phyloP scores from a whole-genome alignment of 352 stramenopile species.

The Phytophthora syringae region DNA sequence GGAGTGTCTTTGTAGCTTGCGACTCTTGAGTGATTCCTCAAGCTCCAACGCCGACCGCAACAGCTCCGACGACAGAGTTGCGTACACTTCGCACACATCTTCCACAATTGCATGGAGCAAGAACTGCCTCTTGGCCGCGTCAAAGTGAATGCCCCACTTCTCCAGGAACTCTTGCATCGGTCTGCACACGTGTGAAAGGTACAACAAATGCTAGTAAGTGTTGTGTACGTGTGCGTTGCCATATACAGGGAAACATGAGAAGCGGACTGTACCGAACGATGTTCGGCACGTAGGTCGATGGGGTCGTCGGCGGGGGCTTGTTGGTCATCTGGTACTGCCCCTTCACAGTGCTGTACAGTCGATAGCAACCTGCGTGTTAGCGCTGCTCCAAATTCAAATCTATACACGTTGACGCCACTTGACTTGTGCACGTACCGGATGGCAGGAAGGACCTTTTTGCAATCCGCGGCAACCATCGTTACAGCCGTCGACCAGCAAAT shows the following conservation, averaged over 20 bases:
- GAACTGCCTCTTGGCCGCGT: constrained; percentile 41
- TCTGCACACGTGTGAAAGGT: constrained; percentile 31
- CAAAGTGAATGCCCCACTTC: constrained; percentile 74
- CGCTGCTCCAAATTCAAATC: not conserved
- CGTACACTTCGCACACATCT: constrained; percentile 66
- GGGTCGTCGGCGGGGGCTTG: constrained; percentile 72
- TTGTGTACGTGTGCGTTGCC: too few relatives aligned
- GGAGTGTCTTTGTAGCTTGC: constrained; percentile 76
- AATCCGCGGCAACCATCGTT: constrained; percentile 72
- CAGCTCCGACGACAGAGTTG: constrained; percentile 70
- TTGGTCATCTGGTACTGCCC: constrained; percentile 92
- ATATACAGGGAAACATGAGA: not conserved
- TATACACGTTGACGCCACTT: too few relatives aligned
- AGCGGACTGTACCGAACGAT: constrained; percentile 59
- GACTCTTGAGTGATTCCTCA: constrained; percentile 89
- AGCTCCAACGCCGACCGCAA: constrained; percentile 81
- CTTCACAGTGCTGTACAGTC: constrained; percentile 71
- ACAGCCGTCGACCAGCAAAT: constrained; percentile 73
- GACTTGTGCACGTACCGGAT: constrained; percentile 55
- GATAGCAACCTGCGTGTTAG: constrained; percentile 9
- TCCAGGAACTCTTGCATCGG: constrained; percentile 77
- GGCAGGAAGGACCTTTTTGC: constrained; percentile 87
- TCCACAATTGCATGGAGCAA: constrained; percentile 64
- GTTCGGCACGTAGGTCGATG: constrained; percentile 80
- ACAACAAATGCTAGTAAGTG: constrained; percentile 6